A percentile compares a stretch with the other conserved stretches of the same genome.
Conservation (phyloP, 2,329 filamentous ascomycete species). For the Fusarium torreyae region DNA sequence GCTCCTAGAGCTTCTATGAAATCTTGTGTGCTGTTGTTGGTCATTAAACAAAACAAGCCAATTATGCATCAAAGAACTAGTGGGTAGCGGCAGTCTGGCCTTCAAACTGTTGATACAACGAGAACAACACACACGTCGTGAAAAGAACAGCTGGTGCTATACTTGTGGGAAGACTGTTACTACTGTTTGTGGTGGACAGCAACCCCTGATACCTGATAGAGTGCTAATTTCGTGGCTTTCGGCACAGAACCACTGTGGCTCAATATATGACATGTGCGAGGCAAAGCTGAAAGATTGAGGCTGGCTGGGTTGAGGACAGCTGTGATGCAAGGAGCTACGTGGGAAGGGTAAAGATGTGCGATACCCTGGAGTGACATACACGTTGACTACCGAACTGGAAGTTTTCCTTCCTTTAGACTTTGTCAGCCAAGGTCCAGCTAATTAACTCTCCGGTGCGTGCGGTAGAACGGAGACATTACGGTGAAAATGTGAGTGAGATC, state of each 20-base stretch:
- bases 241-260: neutral
- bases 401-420: neutral
- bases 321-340: slow-evolving; percentile 10
- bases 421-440: neutral
- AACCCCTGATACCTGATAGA: neutral
- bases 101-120: too few species aligned
- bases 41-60: too few species aligned
- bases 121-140: too few species aligned
- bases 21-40: too few species aligned
- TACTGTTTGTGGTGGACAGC: neutral
- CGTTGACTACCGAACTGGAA: neutral
- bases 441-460: neutral
- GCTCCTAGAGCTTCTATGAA: too few species aligned
- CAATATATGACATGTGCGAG: slow-evolving; percentile 17
- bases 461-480: neutral
- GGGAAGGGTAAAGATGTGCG: slow-evolving; percentile 2
- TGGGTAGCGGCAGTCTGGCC: too few species aligned
- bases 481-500: neutral
- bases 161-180: too few species aligned
- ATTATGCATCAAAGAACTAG: too few species aligned
- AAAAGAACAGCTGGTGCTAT: too few species aligned
- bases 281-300: slow-evolving; percentile 27
- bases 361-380: neutral
- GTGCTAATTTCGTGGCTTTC: slow-evolving; percentile 24
- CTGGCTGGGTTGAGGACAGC: slow-evolving; percentile 9